Percentiles rank a stretch among this genome's conserved stretches.
Conservation (phyloP, 805 yeast genomes). For the Metschnikowia amazonensis region DNA sequence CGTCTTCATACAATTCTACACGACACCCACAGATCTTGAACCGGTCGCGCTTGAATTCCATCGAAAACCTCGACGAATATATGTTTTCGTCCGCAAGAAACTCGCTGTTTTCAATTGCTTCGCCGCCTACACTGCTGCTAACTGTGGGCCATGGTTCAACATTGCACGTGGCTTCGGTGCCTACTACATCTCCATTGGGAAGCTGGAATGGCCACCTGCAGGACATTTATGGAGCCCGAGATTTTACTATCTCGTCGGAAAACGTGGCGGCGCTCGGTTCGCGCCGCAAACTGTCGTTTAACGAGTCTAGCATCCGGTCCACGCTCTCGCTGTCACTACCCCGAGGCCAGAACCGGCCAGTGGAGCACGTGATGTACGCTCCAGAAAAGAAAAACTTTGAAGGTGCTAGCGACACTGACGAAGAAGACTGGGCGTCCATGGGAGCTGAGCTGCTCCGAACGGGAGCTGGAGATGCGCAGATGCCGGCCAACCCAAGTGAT, state of each 20-base stretch:
- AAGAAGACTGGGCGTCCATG: constrained; percentile 92
- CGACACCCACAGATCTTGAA: constrained; percentile 29
- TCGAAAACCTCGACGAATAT: constrained; percentile 42
- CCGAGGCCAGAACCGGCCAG: constrained; percentile 5
- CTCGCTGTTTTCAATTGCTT: constrained; percentile 30
- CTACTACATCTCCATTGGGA: constrained; percentile 24
- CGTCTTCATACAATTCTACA: constrained; percentile 17
- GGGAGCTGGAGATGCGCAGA: constrained; percentile 15
- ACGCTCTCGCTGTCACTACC: constrained; percentile 32
- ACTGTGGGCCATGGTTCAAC: constrained; percentile 3
- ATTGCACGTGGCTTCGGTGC: constrained; percentile 16
- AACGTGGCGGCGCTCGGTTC: constrained; percentile 20
- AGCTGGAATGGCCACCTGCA: constrained; percentile 19
- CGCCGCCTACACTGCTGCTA: constrained; percentile 30
- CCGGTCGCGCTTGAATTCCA: constrained; percentile 39
- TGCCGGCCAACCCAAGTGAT: constrained; percentile 3
- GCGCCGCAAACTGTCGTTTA: constrained; percentile 40
- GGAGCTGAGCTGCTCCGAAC: constrained; percentile 69
- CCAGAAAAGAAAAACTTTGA: neutral
- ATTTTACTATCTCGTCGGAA: constrained; percentile 18
- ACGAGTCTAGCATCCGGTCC: constrained; percentile 42
- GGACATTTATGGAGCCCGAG: constrained; percentile 7
- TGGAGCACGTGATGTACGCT: constrained; percentile 4
- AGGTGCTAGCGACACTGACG: constrained; percentile 72
- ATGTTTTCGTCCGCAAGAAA: constrained; percentile 39